Evolutionary conservation across 2,329 filamentous ascomycete genomes (phyloP), one percentile per base, ranked within the genome.

Genomic region (Exutisphaerella laricina): DNA sequence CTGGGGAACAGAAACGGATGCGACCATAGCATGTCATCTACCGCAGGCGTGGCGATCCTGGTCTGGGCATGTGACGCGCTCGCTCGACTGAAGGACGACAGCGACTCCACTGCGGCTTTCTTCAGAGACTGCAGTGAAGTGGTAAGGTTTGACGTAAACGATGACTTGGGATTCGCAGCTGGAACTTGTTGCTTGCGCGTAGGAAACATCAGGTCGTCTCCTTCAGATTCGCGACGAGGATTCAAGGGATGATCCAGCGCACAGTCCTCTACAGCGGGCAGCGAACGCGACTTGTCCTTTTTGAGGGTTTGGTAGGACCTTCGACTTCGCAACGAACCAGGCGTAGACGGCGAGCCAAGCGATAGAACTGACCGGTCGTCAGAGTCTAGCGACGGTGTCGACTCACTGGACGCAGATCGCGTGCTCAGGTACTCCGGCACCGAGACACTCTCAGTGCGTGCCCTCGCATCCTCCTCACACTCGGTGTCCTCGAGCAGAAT

Each of bases 111-210:
- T 8, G 78, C 78, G 0, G 77, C 77, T 5, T 75, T 75, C 61
- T 77, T 80, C 38, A 82, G 70, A 3, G 75, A 77, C 47, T 78
- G 74, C 14, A 82, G 60, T 0, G 79, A 82, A 2, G 77, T 75
- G 0, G 78, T 82, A 31, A 82, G 65, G 47, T 82, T 82, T 0
- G 79, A 82, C 48, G 77, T 80, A 64, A 82, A 77, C 1, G 70
- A 73, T 13, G 66, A 67, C 38, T 65, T 66, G 4, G 70, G 50
- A 41, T 70, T 70, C 32, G 70, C 68, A 20, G 63, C 55, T 16
- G 61, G 49, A 12, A 59, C 23, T n/a, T 55, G 50, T 31, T 58
- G 50, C 44, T 55, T 49, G 20, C 41, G 43, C 18, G 55, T 43
- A 58, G 58, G 30, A 50, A 55, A 30, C 13, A 59, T 42, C 21